Evolutionary conservation across 164 flowering plant species (phyloP), one percentile per base, ranked within the genome.

Genomic region (Stephania yunnanensis): DNA sequence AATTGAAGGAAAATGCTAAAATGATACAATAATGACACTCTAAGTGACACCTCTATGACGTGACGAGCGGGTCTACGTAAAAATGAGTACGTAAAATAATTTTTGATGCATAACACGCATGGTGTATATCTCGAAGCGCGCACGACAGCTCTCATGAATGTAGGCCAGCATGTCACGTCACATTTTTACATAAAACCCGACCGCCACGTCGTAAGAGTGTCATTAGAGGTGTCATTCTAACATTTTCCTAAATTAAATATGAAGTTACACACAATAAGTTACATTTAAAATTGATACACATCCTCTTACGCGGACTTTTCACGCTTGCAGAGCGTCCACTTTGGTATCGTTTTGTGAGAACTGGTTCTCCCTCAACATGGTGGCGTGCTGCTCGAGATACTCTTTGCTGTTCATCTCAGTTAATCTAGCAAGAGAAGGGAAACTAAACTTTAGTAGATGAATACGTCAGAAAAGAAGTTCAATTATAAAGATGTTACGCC

Each of bases 351-450:
- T 61, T 15, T 61, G 61, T 4, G 65, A 64, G 70, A 64, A 66
- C 2, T 71, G 78, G 78, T 80, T 84, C 77, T 80, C 87, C 65
- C 85, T 79, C 73, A 85, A 50, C 79, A 79, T 77, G 20, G 81
- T 81, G 20, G 89, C 87, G 46, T 90, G 94, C 68, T 91, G 95
- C 79, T 95, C 95, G 31, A 93, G 79, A 80, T 90, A 95, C 77
- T 91, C 94, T 83, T 76, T 88, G 87, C 99, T 93, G 74, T 92
- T 93, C 89, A 95, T 91, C 81, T 95, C 99, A 22, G 98, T 95
- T 77, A 95, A 87, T 84, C 99, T 95, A 36, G 89, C 83, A 79
- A 30, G 15, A 10, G 55, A n/a, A 20, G 25, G 46, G 25, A 45
- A 31, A 55, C 22, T 7, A 55, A 72, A 15, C 1, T 12, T 15